phyloP scores from a whole-genome alignment of 148 eudicot species.

The Fallopia convolvulus region DNA sequence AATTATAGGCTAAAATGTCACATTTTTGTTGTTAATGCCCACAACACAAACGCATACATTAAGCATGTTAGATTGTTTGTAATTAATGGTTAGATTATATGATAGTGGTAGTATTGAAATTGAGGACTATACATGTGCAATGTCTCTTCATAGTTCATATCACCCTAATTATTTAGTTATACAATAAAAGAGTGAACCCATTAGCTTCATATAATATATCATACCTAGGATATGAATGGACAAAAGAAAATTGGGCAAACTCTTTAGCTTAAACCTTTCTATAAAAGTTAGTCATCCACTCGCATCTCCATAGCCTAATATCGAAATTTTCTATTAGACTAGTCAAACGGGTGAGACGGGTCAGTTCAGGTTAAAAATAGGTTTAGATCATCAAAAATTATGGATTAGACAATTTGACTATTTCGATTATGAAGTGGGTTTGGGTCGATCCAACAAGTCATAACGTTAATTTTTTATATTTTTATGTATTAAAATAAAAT shows the following conservation, averaged over 20 bases:
- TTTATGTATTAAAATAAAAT: too few relatives aligned
- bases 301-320: background rate
- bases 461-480: too few relatives aligned
- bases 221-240: background rate
- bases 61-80: too few relatives aligned
- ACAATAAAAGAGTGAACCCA: background rate
- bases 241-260: background rate
- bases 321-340: background rate
- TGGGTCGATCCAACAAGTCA: too few relatives aligned
- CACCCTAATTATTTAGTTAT: background rate
- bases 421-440: too few relatives aligned
- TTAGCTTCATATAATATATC: background rate
- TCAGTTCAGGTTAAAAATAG: too few relatives aligned
- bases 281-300: background rate
- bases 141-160: background rate
- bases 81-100: background rate
- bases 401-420: too few relatives aligned
- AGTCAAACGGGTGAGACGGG: too few relatives aligned
- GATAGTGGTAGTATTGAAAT: background rate
- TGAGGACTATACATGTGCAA: background rate
- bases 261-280: background rate
- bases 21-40: background rate
- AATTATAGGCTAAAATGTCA: background rate
- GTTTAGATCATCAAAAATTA: too few relatives aligned
- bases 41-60: background rate